Evolutionary conservation across 805 yeast species (phyloP), one percentile per base, ranked within the genome.

Genomic region (Ogataea saltuana): DNA sequence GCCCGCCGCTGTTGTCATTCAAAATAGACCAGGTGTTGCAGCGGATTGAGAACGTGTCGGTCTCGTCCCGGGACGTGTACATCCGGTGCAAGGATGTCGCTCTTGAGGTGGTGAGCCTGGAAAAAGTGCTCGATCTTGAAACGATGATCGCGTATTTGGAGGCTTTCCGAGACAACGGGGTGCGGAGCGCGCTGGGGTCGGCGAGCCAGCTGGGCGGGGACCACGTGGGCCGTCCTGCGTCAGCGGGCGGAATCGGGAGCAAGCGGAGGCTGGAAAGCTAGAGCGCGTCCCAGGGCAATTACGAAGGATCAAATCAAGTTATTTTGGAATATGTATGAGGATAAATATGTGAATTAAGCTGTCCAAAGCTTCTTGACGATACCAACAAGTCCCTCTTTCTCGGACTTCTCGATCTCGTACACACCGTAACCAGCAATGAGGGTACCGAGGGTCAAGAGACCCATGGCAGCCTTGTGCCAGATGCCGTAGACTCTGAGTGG

Each of bases 401-500:
- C 81, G 49, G 73, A 74, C 39, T 80, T 75, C 65, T 85, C 93
- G 45, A 85, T 68, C 47, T 75, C 70, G 63, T 83, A 86, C 33
- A 85, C 61, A 44, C 95, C 95, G 62, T 83, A 86, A 17, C 80
- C 76, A 13, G 83, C 79, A 30, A 84, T 65, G 19, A 75, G 73
- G 18, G 87, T 72, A 34, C 93, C 91, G 19, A 80, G 61, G 28
- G 80, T 70, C 58, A 86, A 70, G 36, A 81, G 58, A 53, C 74
- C 72, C 75, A 77, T 76, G 44, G 87, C 85, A 46, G 62, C 63
- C 45, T 69, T 72, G 65, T 84, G 87, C 74, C 76, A 74, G 25
- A 71, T 51, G 12, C 90, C 89, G 56, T 76, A 86, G 26, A 81
- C 86, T 69, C 91, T 77, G 59, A 69, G 69, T 39, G 91, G 93